Evolutionary conservation across 2,329 filamentous ascomycete genomes (phyloP), one percentile per base, ranked within the genome.

Genomic region (Pseudogymnoascus sp.): DNA sequence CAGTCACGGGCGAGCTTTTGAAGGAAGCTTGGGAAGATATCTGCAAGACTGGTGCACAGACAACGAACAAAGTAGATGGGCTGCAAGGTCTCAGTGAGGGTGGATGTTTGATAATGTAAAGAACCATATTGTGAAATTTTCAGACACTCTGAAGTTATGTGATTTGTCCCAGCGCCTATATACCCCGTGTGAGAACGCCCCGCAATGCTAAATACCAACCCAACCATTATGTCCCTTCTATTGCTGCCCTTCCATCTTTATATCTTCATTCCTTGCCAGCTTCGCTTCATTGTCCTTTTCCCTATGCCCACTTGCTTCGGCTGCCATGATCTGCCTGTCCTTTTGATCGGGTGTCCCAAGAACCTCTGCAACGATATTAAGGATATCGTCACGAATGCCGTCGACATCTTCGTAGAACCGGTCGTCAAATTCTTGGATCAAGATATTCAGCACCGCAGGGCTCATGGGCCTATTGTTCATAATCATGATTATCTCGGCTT

Each of bases 401-500:
- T 60, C 59, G 73, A 86, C 77, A 53, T 85, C 81, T 18, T 82
- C 80, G 53, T 73, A 77, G 70, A 87, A 86, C 6, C 87, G 80
- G 37, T 79, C 77, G 63, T 82, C 78, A 77, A 87, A 82, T 67
- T 89, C 85, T 73, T 90, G 85, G 35, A 90, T 77, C 60, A 88
- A 78, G 14, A 82, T 82, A 69, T 86, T 86, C 67, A 90, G 77
- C 53, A 81, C 79, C 3, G 81, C 80, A 31, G 80, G 76, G 28
- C 78, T 82, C 21, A 78, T 77, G 0, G 87, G 87, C 10, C 86
- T 80, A 47, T 87, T 75, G 71, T 90, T 89, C 68, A 89, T 72
- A 59, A 89, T 82, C 83, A 88, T 87, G 70, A 89, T 76, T 62
- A 87, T 75, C 73, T 89, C 87, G 62, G 84, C 84, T 76, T 89